phyloP scores from a whole-genome alignment of 1,284 basidiomycete genomes.

The Naganishia albida region DNA sequence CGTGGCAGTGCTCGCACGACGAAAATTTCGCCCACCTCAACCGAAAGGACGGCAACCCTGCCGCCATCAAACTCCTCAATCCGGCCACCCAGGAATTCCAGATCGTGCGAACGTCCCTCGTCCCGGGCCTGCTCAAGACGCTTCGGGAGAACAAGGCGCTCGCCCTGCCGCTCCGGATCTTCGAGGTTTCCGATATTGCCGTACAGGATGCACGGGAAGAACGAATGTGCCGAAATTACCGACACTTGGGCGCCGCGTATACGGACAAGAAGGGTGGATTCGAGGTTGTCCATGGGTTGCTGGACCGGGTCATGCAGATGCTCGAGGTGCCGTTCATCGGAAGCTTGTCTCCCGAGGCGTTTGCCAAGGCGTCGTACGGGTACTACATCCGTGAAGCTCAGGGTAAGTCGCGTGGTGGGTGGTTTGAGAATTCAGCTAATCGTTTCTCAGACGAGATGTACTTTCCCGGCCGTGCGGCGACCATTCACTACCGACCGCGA shows the following conservation, averaged over 20 bases:
- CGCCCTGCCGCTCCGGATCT: slow-evolving; percentile 86
- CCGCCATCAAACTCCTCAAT: slow-evolving; percentile 89
- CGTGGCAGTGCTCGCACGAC: slow-evolving; percentile 86
- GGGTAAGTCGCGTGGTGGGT: slow-evolving; percentile 59
- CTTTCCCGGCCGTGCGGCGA: slow-evolving; percentile 92
- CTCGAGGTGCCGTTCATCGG: slow-evolving; percentile 81
- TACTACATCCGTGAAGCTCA: slow-evolving; percentile 88
- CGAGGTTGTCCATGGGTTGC: slow-evolving; percentile 91
- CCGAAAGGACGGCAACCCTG: slow-evolving; percentile 68
- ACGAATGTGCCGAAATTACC: slow-evolving; percentile 80
- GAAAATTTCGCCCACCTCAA: slow-evolving; percentile 96
- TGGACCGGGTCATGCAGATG: slow-evolving; percentile 93
- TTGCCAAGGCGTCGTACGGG: slow-evolving; percentile 60
- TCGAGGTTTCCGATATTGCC: slow-evolving; percentile 91
- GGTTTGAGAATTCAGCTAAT: slow-evolving; percentile 12
- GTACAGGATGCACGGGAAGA: slow-evolving; percentile 79
- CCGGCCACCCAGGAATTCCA: slow-evolving; percentile 98
- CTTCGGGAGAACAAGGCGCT: slow-evolving; percentile 95
- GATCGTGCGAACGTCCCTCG: slow-evolving; percentile 90
- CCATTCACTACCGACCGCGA: slow-evolving; percentile 77
- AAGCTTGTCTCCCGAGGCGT: slow-evolving; percentile 58
- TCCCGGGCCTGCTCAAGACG: slow-evolving; percentile 95
- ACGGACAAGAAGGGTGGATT: slow-evolving; percentile 96
- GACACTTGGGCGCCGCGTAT: slow-evolving; percentile 87
- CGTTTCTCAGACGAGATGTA: slow-evolving; percentile 73